Percentiles rank a stretch among this genome's conserved stretches.
These are phyloP conservation scores for Aquilaria sinensis DNA, from an alignment of 345 rosid genomes.

Conservation along the genomic window DNA sequence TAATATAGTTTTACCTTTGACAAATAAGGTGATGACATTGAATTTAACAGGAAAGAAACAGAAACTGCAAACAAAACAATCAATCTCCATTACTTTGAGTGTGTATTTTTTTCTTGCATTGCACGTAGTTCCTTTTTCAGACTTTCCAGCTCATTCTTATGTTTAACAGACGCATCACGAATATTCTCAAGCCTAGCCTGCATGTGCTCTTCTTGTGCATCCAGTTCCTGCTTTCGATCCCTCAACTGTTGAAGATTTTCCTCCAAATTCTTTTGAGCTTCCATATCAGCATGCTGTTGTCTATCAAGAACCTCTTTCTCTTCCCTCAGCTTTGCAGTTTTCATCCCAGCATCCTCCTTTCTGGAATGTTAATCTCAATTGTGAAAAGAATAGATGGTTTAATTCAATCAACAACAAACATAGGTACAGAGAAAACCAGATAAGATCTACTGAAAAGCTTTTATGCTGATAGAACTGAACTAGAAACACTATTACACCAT, in stretches of 20 bases:
- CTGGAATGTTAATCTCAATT: slow-evolving; percentile 35
- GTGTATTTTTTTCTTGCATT: slow-evolving; percentile 72
- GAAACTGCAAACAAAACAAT: slow-evolving; percentile 15
- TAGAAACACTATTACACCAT: no score
- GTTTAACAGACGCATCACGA: slow-evolving; percentile 48
- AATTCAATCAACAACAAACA: no score
- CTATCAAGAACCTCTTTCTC: slow-evolving; percentile 93
- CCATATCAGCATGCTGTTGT: slow-evolving; percentile 87
- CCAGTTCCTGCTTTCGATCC: slow-evolving; percentile 70
- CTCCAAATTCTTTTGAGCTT: slow-evolving; percentile 86
- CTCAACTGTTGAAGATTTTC: slow-evolving; percentile 89
- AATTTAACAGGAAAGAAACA: slow-evolving; percentile 1
- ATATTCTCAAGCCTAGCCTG: slow-evolving; percentile 52
- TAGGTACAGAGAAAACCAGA: no score
- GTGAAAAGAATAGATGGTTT: no score
- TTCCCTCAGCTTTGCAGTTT: slow-evolving; percentile 82
- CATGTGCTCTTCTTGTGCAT: slow-evolving; percentile 73
- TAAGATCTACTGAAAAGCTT: no score
- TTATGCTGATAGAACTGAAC: no score
- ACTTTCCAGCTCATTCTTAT: slow-evolving; percentile 53
- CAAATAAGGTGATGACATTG: no score
- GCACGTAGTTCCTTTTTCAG: slow-evolving; percentile 56
- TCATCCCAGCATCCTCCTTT: slow-evolving; percentile 93
- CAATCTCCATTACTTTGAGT: slow-evolving; percentile 50
- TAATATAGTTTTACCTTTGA: no score